Conservation (phyloP, 2,329 filamentous ascomycete genomes). For the Nigrograna mackinnonii region DNA sequence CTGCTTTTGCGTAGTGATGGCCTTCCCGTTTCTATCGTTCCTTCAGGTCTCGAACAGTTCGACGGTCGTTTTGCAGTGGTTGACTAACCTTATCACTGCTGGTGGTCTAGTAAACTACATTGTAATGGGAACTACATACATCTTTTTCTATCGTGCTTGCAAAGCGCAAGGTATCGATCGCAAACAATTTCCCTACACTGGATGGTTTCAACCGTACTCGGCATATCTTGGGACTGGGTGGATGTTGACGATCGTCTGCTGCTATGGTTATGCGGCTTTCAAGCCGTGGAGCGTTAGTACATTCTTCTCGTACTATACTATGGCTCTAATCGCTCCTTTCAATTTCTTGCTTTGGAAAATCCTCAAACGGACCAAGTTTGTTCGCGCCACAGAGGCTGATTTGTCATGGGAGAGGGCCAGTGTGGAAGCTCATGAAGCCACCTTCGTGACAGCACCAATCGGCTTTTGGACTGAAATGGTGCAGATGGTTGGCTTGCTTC, state of each 20-base stretch:
- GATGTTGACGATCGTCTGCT: constrained; percentile 27
- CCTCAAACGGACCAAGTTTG: constrained; percentile 60
- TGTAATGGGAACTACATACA: constrained; percentile 57
- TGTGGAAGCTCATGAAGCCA: constrained; percentile 42
- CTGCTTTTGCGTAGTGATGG: constrained; percentile 65
- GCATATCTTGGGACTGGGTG: constrained; percentile 48
- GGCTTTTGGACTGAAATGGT: constrained; percentile 41
- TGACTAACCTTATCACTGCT: constrained; percentile 70
- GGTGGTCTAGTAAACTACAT: constrained; percentile 52
- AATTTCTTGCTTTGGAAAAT: constrained; percentile 67
- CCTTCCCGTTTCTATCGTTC: constrained; percentile 70
- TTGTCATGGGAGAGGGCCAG: constrained; percentile 46
- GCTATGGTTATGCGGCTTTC: background rate
- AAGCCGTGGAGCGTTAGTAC: background rate
- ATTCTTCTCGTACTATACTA: background rate
- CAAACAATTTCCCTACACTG: constrained; percentile 46
- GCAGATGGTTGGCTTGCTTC: constrained; percentile 34
- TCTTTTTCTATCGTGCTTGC: constrained; percentile 55
- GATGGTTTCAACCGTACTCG: constrained; percentile 49
- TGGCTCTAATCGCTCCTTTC: constrained; percentile 48
- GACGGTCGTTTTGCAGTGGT: constrained; percentile 72
- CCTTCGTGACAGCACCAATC: constrained; percentile 44
- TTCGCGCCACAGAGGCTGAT: constrained; percentile 56
- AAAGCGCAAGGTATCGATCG: constrained; percentile 47
- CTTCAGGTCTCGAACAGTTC: constrained; percentile 70